Evolutionary conservation across 176 grass and related monocot species (phyloP).

Genomic region (Oryza nivara): DNA sequence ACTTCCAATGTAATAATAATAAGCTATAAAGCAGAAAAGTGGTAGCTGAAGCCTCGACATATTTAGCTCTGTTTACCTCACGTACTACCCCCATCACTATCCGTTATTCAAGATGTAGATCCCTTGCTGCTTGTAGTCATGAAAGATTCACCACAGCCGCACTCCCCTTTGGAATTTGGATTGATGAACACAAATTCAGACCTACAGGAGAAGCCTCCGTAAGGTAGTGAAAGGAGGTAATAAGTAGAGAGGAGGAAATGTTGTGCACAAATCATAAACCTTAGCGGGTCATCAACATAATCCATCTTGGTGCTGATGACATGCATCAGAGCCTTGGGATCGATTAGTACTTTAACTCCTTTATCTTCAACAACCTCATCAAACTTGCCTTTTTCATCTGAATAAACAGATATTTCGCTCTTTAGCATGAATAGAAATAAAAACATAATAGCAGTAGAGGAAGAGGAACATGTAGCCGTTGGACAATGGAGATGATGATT

Average conservation of each 20-base stretch:
- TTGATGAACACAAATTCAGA: conserved; percentile 94
- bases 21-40: background rate
- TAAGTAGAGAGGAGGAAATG: background rate
- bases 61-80: conserved; percentile 15
- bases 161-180: conserved; percentile 85
- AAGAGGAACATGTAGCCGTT: background rate
- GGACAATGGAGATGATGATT: background rate
- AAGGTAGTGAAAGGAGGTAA: conserved; percentile 4
- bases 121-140: conserved; percentile 69
- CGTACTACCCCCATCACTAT: background rate
- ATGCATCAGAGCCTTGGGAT: conserved; percentile 95
- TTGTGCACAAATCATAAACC: conserved; percentile 37
- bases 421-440: conserved; percentile 23
- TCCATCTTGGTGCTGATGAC: conserved; percentile 96
- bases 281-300: conserved; percentile 71
- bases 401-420: background rate
- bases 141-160: conserved; percentile 91
- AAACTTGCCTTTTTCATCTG: conserved; percentile 92
- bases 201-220: conserved; percentile 40
- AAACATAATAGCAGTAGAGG: background rate
- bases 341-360: conserved; percentile 89
- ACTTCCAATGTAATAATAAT: background rate
- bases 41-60: conserved; percentile 14
- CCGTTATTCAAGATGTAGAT: conserved; percentile 31
- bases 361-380: conserved; percentile 86